These are phyloP conservation scores for Psilocybe cubensis DNA, from an alignment of 768 basidiomycete genomes.

Conservation along the genomic window DNA sequence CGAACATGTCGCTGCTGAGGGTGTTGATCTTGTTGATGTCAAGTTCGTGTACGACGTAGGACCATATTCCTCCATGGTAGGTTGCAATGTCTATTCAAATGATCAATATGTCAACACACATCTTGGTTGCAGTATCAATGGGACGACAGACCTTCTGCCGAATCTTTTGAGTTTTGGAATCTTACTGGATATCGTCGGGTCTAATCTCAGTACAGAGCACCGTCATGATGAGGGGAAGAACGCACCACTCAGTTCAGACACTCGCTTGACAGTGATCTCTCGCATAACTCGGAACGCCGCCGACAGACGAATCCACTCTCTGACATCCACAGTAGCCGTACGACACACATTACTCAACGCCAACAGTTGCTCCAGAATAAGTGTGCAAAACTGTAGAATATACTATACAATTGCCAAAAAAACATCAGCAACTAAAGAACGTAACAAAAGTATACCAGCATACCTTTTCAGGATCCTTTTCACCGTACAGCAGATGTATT, in stretches of 20 bases:
- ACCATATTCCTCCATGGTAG: not conserved
- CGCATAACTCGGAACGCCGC: constrained; percentile 4
- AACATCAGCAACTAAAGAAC: not conserved
- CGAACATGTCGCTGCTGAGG: not conserved
- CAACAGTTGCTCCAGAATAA: constrained; percentile 20
- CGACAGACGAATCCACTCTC: constrained; percentile 12
- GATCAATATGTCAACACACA: not conserved
- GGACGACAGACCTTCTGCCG: not conserved
- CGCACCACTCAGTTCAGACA: constrained; percentile 11
- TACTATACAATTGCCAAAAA: constrained; percentile 7
- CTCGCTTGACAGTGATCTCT: constrained; percentile 5
- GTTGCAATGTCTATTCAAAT: not conserved
- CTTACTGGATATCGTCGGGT: not conserved
- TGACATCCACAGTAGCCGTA: constrained; percentile 11
- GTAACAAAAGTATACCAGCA: not conserved
- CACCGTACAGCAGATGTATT: constrained; percentile 11
- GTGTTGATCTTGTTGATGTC: not conserved
- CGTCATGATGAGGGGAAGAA: not conserved
- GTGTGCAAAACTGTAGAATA: constrained; percentile 15
- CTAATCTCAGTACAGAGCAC: not conserved
- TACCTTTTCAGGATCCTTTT: constrained; percentile 16
- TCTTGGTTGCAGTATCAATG: not conserved
- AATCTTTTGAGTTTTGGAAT: not conserved
- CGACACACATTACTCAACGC: constrained; percentile 11
- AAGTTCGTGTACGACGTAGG: not conserved